Conservation (phyloP, 495 filamentous ascomycete species). For the Aspergillus sparsus region DNA sequence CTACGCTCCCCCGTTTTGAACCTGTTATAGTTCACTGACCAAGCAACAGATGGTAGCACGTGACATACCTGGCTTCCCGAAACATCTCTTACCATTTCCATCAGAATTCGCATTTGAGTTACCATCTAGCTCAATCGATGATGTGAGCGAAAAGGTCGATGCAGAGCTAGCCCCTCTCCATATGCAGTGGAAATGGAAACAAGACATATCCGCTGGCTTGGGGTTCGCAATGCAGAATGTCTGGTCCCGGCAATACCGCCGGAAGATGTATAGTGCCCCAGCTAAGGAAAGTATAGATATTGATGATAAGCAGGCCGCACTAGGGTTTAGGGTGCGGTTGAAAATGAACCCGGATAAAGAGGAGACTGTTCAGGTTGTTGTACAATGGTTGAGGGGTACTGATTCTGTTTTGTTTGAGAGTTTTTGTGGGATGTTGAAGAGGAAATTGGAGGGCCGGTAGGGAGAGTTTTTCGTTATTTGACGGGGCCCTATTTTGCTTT, state of each 20-base stretch:
- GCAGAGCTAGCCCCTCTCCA: conserved; percentile 45
- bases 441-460: conserved; percentile 44
- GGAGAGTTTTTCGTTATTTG: not conserved
- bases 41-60: conserved; percentile 53
- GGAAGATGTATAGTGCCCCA: conserved; percentile 45
- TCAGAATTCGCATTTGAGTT: conserved; percentile 56
- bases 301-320: conserved; percentile 31
- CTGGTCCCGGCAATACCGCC: conserved; percentile 69
- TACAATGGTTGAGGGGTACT: conserved; percentile 76
- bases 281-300: conserved; percentile 30
- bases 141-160: conserved; percentile 37
- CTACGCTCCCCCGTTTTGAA: not conserved
- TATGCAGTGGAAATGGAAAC: conserved; percentile 55
- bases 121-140: conserved; percentile 28
- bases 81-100: conserved; percentile 61
- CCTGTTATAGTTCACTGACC: conserved; percentile 8
- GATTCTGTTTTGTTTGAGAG: conserved; percentile 84
- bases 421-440: conserved; percentile 76
- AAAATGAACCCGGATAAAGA: conserved; percentile 27
- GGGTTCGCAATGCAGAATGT: conserved; percentile 64
- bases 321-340: conserved; percentile 52
- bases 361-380: conserved; percentile 38
- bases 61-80: conserved; percentile 55
- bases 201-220: conserved; percentile 44
- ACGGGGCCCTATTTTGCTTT: too few relatives aligned